A percentile compares a stretch with the other conserved stretches of the same genome.
Evolutionary conservation across 176 grass and related monocot genomes (phyloP).

Genomic region (Oryza rufipogon): DNA sequence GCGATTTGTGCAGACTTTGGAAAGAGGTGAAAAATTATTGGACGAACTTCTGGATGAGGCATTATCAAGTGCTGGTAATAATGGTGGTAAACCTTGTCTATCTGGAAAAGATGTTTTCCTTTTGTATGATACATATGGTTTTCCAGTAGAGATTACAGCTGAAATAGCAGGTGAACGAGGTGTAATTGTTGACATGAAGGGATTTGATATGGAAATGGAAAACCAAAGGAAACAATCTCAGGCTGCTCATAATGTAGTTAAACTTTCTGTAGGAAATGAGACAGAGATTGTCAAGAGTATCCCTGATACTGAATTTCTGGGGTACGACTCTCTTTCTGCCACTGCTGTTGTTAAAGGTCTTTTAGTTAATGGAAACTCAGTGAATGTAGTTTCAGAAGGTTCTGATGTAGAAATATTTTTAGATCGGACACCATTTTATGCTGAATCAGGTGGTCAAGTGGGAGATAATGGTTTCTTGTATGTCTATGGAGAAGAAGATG

Average conservation of each 20-base stretch:
- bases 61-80: conserved; percentile 58
- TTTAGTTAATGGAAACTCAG: conserved; percentile 79
- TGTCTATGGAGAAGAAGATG: conserved; percentile 55
- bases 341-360: conserved; percentile 81
- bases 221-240: conserved; percentile 93
- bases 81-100: conserved; percentile 65
- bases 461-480: conserved; percentile 90
- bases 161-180: conserved; percentile 82
- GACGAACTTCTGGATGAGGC: conserved; percentile 76
- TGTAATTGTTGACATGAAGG: conserved; percentile 77
- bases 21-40: conserved; percentile 91
- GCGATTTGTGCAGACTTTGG: conserved; percentile 92
- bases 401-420: conserved; percentile 87
- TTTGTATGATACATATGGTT: conserved; percentile 97
- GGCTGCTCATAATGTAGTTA: conserved; percentile 85
- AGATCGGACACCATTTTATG: conserved; percentile 95
- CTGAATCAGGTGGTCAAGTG: conserved; percentile 94
- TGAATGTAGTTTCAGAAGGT: conserved; percentile 73
- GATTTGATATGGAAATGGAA: conserved; percentile 93
- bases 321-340: conserved; percentile 74
- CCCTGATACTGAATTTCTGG: conserved; percentile 84
- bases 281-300: conserved; percentile 75
- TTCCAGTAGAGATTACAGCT: conserved; percentile 94
- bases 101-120: conserved; percentile 94
- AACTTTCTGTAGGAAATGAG: conserved; percentile 86